A percentile compares a stretch with the other conserved stretches of the same genome.
These are phyloP conservation scores for Kwoniella sp. DNA, from an alignment of 768 basidiomycete genomes.

Conservation along the genomic window DNA sequence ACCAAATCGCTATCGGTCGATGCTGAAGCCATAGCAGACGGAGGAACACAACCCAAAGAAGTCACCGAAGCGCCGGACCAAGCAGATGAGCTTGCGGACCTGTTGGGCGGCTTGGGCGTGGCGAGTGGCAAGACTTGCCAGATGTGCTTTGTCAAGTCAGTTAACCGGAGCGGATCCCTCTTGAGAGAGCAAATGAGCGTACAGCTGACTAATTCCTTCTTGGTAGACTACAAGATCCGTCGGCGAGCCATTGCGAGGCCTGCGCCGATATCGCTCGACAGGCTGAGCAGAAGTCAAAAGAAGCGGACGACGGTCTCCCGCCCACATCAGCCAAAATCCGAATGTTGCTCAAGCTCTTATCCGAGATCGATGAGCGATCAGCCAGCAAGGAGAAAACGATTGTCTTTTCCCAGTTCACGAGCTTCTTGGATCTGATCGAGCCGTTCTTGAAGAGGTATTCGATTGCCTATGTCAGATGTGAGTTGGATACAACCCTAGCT, in stretches of 20 bases:
- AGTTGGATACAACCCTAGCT: conserved; percentile 57
- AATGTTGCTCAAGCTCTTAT: conserved; percentile 74
- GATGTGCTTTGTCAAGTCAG: conserved; percentile 73
- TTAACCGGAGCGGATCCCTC: conserved; percentile 29
- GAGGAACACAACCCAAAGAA: conserved; percentile 59
- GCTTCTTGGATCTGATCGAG: conserved; percentile 78
- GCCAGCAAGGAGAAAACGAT: conserved; percentile 81
- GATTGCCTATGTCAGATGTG: conserved; percentile 81
- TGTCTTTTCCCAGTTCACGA: conserved; percentile 86
- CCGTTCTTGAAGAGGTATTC: conserved; percentile 73
- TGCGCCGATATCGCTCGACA: conserved; percentile 63
- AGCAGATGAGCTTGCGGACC: conserved; percentile 71
- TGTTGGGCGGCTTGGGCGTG: conserved; percentile 73
- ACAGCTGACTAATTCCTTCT: conserved; percentile 3
- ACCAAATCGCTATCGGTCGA: conserved; percentile 68
- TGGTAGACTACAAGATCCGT: conserved; percentile 38
- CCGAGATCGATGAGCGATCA: conserved; percentile 65
- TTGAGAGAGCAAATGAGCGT: neutral
- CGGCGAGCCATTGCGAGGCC: conserved; percentile 63
- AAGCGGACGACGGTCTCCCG: conserved; percentile 60
- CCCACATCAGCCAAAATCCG: conserved; percentile 84
- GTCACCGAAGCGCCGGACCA: conserved; percentile 64
- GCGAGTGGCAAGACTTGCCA: conserved; percentile 67
- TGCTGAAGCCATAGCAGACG: conserved; percentile 73
- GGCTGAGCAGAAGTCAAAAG: conserved; percentile 60